Conservation (phyloP, 805 yeast genomes). For the Starmerella vaccinii region DNA sequence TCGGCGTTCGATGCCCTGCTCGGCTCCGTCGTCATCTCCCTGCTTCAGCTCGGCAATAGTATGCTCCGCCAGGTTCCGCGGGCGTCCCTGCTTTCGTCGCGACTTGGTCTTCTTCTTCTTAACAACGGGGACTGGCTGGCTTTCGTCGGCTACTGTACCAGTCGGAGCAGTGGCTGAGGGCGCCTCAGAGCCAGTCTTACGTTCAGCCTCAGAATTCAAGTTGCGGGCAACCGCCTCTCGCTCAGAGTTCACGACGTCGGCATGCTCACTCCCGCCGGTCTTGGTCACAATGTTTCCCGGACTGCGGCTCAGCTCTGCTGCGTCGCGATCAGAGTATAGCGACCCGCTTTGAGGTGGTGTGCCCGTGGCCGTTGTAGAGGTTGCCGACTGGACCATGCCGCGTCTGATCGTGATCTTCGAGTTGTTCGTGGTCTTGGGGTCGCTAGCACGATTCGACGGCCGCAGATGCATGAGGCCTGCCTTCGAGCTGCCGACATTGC, state of each 20-base stretch:
- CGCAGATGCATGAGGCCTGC: constrained; percentile 14
- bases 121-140: not conserved
- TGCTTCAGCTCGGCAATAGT: constrained; percentile 2
- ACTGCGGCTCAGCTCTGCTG: constrained; percentile 10
- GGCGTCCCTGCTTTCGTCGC: not conserved
- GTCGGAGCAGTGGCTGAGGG: not conserved
- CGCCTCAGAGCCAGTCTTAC: not conserved
- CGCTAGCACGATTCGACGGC: constrained; percentile 48
- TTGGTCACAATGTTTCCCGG: constrained; percentile 19
- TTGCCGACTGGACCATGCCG: not conserved
- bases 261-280: not conserved
- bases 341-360: not conserved
- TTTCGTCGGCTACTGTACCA: not conserved
- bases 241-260: constrained; percentile 17
- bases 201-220: constrained; percentile 5
- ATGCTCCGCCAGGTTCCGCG: not conserved
- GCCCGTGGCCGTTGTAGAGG: not conserved
- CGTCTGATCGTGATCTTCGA: constrained; percentile 55
- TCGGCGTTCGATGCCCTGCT: not conserved
- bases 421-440: constrained; percentile 54
- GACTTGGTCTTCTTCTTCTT: constrained; percentile 1
- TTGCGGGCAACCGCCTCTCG: constrained; percentile 19
- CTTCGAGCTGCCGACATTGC: not conserved
- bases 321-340: not conserved
- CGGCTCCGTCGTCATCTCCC: not conserved